phyloP scores from a whole-genome alignment of 805 yeast genomes.

The Metschnikowia amazonensis region DNA sequence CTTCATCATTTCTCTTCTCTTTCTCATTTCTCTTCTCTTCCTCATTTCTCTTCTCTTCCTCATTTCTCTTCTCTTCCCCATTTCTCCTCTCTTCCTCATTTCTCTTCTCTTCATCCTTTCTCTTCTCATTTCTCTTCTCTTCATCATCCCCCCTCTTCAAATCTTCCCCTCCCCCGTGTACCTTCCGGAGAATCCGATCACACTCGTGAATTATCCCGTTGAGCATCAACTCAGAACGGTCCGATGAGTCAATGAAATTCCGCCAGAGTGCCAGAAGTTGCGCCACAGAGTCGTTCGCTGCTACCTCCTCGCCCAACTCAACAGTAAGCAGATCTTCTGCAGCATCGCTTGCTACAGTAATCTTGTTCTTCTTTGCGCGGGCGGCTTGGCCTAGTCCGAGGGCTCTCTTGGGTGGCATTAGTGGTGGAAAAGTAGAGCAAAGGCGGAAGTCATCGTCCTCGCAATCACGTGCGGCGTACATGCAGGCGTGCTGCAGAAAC shows the following conservation, averaged over 20 bases:
- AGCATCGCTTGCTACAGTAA: slow-evolving; percentile 6
- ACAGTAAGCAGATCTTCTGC: slow-evolving; percentile 39
- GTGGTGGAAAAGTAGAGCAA: background rate
- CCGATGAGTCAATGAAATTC: slow-evolving; percentile 53
- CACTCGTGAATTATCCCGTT: slow-evolving; percentile 93
- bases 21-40: too few relatives aligned
- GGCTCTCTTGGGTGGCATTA: slow-evolving; percentile 29
- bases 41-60: too few relatives aligned
- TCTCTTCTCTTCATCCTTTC: too few relatives aligned
- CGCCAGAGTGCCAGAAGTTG: slow-evolving; percentile 73
- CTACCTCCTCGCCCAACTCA: slow-evolving; percentile 65
- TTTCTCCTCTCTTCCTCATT: too few relatives aligned
- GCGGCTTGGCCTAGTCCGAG: slow-evolving; percentile 38
- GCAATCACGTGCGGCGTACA: background rate
- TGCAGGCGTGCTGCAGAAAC: background rate
- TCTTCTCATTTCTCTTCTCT: too few relatives aligned
- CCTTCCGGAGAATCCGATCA: slow-evolving; percentile 65
- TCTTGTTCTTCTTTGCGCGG: slow-evolving; percentile 25
- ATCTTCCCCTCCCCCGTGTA: background rate
- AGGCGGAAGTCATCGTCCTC: background rate
- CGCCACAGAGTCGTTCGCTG: slow-evolving; percentile 73
- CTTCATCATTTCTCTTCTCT: too few relatives aligned
- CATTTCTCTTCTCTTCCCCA: too few relatives aligned
- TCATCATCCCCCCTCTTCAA: background rate
- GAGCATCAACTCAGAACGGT: slow-evolving; percentile 59